Conservation (phyloP, 1,139 yeast species). For the Hyphopichia khmerensis region DNA sequence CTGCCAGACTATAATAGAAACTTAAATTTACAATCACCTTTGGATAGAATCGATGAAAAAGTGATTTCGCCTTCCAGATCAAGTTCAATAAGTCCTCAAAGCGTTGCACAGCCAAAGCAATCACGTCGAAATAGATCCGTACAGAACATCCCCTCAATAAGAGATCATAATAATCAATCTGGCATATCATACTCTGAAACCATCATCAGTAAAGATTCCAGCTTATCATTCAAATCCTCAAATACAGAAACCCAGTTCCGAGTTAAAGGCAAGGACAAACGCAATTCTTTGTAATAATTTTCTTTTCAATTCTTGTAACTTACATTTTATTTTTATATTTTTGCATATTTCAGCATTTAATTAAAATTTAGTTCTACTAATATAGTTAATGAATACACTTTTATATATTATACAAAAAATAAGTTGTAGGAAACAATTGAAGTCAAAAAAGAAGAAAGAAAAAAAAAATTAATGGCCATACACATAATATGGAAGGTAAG, state of each 20-base stretch:
- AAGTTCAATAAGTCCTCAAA: neutral
- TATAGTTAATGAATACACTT: neutral
- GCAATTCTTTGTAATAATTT: neutral
- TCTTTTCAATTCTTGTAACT: neutral
- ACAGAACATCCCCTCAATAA: neutral
- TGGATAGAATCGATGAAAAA: conserved; percentile 1
- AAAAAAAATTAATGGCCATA: neutral
- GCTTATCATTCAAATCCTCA: neutral
- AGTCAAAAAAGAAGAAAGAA: neutral
- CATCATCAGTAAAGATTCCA: conserved; percentile 1
- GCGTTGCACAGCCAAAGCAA: neutral
- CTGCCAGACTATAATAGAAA: neutral
- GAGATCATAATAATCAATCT: neutral
- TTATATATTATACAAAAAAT: neutral
- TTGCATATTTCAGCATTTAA: neutral
- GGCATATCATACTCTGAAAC: neutral
- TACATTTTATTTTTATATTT: neutral
- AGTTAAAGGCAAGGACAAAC: neutral
- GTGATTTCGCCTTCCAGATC: neutral
- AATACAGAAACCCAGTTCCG: neutral
- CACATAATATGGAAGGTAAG: neutral
- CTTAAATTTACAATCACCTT: neutral
- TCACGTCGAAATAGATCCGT: neutral
- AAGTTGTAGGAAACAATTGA: neutral
- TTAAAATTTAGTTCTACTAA: neutral